These are phyloP conservation scores for Mortierella sp. DNA, from an alignment of 371 early-diverging fungal genomes.

Conservation along the genomic window DNA sequence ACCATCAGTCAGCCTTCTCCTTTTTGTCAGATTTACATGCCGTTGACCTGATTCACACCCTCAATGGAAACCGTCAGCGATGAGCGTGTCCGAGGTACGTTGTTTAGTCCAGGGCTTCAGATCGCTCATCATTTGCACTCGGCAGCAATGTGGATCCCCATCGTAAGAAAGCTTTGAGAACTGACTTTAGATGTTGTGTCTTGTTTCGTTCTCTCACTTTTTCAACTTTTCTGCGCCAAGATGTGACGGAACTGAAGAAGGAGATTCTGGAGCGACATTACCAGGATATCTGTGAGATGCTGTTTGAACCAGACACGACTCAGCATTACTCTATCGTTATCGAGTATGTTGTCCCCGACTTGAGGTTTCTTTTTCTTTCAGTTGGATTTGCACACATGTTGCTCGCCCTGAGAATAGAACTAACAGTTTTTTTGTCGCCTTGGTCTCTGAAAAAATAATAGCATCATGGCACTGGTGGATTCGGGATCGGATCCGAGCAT, in stretches of 20 bases:
- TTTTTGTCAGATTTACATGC: neutral
- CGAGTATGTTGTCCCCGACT: constrained; percentile 32
- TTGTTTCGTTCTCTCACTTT: neutral
- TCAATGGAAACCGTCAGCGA: constrained; percentile 25
- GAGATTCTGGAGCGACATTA: constrained; percentile 38
- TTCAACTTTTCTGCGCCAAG: neutral
- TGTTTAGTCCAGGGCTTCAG: neutral
- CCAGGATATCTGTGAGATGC: constrained; percentile 42
- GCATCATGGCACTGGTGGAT: constrained; percentile 48
- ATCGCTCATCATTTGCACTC: too few relatives aligned
- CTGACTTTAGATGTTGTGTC: neutral
- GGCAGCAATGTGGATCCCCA: too few relatives aligned
- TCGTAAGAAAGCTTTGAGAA: neutral
- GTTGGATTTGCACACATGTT: too few relatives aligned
- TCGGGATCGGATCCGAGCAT: constrained; percentile 27
- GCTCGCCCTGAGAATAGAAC: too few relatives aligned
- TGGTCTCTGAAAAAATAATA: neutral
- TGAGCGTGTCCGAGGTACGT: constrained; percentile 30
- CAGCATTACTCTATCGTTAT: constrained; percentile 47
- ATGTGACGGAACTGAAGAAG: constrained; percentile 23
- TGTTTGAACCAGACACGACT: constrained; percentile 32
- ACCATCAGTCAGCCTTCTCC: too few relatives aligned
- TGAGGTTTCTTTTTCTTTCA: neutral
- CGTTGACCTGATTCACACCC: constrained; percentile 10
- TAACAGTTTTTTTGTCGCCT: neutral